Percentiles rank a stretch among this genome's conserved stretches.
Conservation (phyloP, 1,139 yeast genomes). For the Saccharomyces uvarum region DNA sequence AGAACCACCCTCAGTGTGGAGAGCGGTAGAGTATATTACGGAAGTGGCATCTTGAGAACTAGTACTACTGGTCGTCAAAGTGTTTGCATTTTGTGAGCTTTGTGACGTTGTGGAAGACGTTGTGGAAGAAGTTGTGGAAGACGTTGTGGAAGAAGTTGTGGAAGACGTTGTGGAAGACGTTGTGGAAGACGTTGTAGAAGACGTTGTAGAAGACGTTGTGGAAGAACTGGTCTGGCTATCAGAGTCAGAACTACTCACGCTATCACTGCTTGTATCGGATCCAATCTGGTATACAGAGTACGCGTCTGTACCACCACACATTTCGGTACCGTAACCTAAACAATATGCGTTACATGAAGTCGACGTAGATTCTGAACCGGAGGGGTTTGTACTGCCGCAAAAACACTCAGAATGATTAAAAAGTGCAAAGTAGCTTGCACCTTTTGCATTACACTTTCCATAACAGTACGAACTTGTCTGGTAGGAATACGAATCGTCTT, state of each 20-base stretch:
- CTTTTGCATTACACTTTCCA: conserved; percentile 34
- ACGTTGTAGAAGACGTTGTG: conserved; percentile 2
- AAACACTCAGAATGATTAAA: conserved; percentile 44
- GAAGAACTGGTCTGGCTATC: neutral
- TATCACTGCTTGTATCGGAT: conserved; percentile 15
- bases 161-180: conserved; percentile 1
- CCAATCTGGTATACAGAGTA: conserved; percentile 32
- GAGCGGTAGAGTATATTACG: conserved; percentile 20
- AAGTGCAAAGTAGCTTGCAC: conserved; percentile 46
- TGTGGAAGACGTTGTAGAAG: neutral
- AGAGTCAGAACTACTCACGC: neutral
- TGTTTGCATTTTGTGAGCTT: neutral
- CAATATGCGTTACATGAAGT: conserved; percentile 30
- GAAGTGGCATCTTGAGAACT: conserved; percentile 6
- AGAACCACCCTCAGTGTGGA: conserved; percentile 29
- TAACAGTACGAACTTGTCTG: conserved; percentile 45
- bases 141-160: conserved; percentile 1
- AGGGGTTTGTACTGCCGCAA: conserved; percentile 45
- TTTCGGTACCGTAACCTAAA: conserved; percentile 33
- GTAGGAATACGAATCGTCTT: conserved; percentile 35
- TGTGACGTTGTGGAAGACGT: neutral
- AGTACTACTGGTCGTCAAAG: neutral
- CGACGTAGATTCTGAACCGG: conserved; percentile 21
- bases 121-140: neutral
- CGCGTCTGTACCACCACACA: conserved; percentile 40